Conservation (phyloP, 2,329 filamentous ascomycete species). For the Orbilia ellipsospora region DNA sequence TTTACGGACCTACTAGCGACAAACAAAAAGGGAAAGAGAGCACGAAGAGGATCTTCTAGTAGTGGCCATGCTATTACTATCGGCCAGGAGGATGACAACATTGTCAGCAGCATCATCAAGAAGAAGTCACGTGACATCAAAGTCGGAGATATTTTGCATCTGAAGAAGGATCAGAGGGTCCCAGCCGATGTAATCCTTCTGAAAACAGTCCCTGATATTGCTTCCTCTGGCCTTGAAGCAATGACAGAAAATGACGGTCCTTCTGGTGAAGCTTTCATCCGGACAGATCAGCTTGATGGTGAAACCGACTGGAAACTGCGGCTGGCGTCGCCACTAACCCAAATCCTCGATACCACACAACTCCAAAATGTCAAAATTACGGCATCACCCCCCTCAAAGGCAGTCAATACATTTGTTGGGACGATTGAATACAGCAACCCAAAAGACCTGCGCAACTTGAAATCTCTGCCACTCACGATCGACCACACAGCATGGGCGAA, state of each 20-base stretch:
- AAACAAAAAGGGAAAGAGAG: constrained; percentile 55
- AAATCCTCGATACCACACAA: constrained; percentile 78
- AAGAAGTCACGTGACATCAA: constrained; percentile 89
- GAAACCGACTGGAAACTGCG: constrained; percentile 99
- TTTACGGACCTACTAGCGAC: constrained; percentile 56
- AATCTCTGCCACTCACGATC: constrained; percentile 81
- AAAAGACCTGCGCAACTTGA: constrained; percentile 61
- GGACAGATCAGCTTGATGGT: constrained; percentile 95
- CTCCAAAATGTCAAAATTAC: constrained; percentile 75
- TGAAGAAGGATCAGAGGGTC: constrained; percentile 90
- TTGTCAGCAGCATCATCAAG: constrained; percentile 64
- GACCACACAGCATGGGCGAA: constrained; percentile 99
- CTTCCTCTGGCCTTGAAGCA: constrained; percentile 56
- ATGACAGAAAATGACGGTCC: constrained; percentile 63
- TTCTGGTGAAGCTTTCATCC: constrained; percentile 92
- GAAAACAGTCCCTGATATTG: constrained; percentile 75
- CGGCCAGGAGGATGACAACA: constrained; percentile 26
- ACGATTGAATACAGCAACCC: constrained; percentile 69
- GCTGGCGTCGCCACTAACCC: constrained; percentile 84
- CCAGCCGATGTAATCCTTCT: constrained; percentile 94
- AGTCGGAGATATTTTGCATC: constrained; percentile 93
- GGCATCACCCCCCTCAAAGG: constrained; percentile 89
- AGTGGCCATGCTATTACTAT: constrained; percentile 57
- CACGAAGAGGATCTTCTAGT: constrained; percentile 36
- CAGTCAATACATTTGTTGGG: constrained; percentile 95